Evolutionary conservation across 2,329 filamentous ascomycete genomes (phyloP).

Genomic region (Phaeophleospora eucalypticola): DNA sequence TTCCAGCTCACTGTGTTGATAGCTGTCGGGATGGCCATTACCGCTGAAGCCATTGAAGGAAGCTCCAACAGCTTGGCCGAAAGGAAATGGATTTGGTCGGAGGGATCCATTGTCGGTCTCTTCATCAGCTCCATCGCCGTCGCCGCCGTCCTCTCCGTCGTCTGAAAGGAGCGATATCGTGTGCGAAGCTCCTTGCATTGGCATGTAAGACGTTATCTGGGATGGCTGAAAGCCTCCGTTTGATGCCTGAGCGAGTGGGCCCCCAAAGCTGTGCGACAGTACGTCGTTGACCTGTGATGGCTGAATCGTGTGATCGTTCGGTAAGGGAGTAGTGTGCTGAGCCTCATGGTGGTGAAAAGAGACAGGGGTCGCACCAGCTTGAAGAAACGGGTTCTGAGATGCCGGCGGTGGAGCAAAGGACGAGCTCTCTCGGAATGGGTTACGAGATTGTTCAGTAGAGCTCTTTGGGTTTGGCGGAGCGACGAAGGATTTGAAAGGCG

Average conservation of each 20-base stretch:
- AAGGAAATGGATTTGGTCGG: too few relatives aligned
- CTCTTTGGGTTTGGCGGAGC: too few relatives aligned
- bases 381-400: conserved; percentile 11
- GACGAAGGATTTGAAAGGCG: too few relatives aligned
- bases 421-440: conserved; percentile 14
- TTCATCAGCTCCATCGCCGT: conserved; percentile 14
- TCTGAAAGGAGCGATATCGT: conserved; percentile 23
- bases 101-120: conserved; percentile 13
- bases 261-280: conserved; percentile 22
- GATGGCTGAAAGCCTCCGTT: conserved; percentile 8
- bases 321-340: background rate
- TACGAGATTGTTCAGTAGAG: conserved; percentile 6
- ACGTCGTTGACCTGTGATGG: conserved; percentile 21
- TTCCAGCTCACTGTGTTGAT: conserved; percentile 14
- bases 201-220: conserved; percentile 16
- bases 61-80: too few relatives aligned
- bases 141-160: conserved; percentile 14
- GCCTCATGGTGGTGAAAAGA: too few relatives aligned
- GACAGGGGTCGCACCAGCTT: conserved; percentile 3
- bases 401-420: conserved; percentile 9
- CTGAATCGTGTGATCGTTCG: conserved; percentile 20
- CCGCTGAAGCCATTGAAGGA: too few relatives aligned
- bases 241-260: too few relatives aligned
- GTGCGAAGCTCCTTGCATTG: conserved; percentile 15
- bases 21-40: conserved; percentile 11